phyloP scores from a whole-genome alignment of 306 rosid species.

The Medicago ruthenica region DNA sequence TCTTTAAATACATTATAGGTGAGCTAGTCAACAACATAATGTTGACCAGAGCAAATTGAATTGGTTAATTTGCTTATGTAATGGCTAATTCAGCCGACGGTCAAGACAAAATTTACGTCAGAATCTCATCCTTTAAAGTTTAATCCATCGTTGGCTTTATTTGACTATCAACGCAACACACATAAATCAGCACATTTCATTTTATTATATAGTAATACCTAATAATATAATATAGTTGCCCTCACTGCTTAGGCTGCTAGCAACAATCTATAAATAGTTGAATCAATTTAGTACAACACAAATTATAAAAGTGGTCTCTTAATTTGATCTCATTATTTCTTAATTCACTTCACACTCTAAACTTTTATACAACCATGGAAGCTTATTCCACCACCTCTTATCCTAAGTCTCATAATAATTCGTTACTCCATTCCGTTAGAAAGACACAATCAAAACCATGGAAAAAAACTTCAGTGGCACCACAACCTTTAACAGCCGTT shows the following conservation, averaged over 20 bases:
- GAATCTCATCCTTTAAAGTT: neutral
- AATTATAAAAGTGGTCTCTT: neutral
- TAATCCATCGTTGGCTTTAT: neutral
- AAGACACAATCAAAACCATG: conserved; percentile 61
- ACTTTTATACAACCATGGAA: conserved; percentile 47
- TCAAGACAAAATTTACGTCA: neutral
- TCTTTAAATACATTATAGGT: neutral
- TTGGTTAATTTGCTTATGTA: neutral
- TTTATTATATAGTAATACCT: neutral
- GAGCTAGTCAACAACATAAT: neutral
- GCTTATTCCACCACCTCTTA: conserved; percentile 45
- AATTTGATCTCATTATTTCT: neutral
- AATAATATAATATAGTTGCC: neutral
- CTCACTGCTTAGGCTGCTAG: conserved; percentile 7
- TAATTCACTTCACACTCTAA: neutral
- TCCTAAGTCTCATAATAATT: conserved; percentile 34
- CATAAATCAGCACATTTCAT: neutral
- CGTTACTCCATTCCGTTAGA: conserved; percentile 53
- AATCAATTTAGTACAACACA: neutral
- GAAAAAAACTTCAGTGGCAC: conserved; percentile 67
- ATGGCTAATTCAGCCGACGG: neutral
- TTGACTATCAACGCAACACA: conserved; percentile 10
- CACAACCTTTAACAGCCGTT: conserved; percentile 58
- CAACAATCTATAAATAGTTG: conserved; percentile 49
- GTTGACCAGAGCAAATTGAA: neutral